phyloP scores from a whole-genome alignment of 169 alveolate genomes.

The Condylostoma magnum region DNA sequence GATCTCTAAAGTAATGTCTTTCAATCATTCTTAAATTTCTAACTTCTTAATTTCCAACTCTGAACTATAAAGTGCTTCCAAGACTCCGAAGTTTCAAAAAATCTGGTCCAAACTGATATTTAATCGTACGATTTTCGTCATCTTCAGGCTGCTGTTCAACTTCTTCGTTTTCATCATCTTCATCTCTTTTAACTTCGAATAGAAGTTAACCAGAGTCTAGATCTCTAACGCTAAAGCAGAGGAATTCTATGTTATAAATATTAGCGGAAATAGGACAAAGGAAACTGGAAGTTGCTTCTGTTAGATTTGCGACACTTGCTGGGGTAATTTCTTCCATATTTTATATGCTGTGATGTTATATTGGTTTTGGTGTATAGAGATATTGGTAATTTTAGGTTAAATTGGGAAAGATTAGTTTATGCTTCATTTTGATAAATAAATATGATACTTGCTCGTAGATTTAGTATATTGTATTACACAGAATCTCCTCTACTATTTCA shows the following conservation, averaged over 20 bases:
- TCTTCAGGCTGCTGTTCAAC: constrained; percentile 43
- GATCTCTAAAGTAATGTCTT: constrained; percentile 71
- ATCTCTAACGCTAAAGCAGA: constrained; percentile 65
- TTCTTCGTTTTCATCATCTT: constrained; percentile 31
- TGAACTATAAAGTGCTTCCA: constrained; percentile 67
- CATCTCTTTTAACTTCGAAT: neutral
- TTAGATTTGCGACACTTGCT: no score
- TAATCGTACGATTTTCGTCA: constrained; percentile 56
- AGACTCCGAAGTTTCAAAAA: constrained; percentile 64
- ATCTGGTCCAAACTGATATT: constrained; percentile 78
- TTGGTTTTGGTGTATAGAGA: no score
- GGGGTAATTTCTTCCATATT: no score
- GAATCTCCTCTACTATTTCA: no score
- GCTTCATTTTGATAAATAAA: no score
- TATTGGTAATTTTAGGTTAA: no score
- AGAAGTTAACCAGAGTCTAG: constrained; percentile 49
- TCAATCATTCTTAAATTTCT: constrained; percentile 75
- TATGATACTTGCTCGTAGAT: no score
- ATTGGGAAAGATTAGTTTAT: no score
- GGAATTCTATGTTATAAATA: constrained; percentile 56
- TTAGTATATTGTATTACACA: no score
- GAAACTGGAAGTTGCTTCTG: constrained; percentile 66
- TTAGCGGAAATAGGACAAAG: constrained; percentile 66
- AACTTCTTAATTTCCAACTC: constrained; percentile 53
- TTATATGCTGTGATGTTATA: no score